These are phyloP conservation scores for Coemansia sp. DNA, from an alignment of 192 early-diverging fungal genomes.

Conservation along the genomic window DNA sequence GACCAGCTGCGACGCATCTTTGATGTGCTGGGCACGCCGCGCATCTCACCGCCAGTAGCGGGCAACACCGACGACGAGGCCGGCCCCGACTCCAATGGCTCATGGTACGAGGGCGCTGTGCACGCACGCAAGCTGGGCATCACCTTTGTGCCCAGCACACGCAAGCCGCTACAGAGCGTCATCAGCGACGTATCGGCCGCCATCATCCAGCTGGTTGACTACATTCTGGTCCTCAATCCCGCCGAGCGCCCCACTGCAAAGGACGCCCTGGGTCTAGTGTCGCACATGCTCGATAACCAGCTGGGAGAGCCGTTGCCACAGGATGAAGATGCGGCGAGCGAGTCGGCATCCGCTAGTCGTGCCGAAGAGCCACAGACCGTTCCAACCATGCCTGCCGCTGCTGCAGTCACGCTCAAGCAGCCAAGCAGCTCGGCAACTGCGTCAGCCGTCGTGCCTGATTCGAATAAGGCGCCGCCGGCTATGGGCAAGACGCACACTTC, in stretches of 20 bases:
- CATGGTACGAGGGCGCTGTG: constrained; percentile 73
- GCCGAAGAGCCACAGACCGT: neutral
- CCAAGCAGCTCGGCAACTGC: no score
- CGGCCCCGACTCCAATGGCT: constrained; percentile 40
- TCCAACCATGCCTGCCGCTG: neutral
- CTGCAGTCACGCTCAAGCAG: no score
- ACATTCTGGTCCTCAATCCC: constrained; percentile 79
- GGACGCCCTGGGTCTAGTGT: constrained; percentile 60
- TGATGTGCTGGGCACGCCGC: constrained; percentile 73
- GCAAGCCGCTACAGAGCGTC: constrained; percentile 54
- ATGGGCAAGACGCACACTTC: neutral
- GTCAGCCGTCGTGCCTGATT: neutral
- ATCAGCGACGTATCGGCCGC: constrained; percentile 58
- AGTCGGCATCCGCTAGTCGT: neutral
- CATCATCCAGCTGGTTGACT: constrained; percentile 61
- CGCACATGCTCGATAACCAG: constrained; percentile 35
- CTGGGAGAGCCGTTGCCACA: constrained; percentile 24
- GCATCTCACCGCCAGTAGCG: constrained; percentile 27
- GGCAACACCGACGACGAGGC: neutral
- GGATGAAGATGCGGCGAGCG: constrained; percentile 8
- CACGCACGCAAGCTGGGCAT: constrained; percentile 67
- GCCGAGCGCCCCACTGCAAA: constrained; percentile 65
- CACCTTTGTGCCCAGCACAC: constrained; percentile 53
- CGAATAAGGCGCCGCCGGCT: neutral
- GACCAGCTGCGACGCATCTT: constrained; percentile 90